phyloP scores from a whole-genome alignment of 352 stramenopile genomes.

The Albugo laibachii region DNA sequence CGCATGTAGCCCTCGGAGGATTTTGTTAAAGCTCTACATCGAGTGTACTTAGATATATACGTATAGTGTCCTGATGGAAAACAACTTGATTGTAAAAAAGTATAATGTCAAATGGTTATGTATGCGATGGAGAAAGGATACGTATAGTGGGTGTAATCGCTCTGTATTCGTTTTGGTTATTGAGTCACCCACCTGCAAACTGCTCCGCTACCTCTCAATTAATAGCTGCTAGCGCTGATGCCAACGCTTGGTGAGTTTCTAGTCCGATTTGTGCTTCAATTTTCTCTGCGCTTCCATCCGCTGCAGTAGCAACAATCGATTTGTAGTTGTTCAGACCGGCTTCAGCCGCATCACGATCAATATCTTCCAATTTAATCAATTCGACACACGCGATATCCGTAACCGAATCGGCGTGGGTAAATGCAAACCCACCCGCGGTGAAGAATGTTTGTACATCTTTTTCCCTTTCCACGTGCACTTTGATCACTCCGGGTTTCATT shows the following conservation, averaged over 20 bases:
- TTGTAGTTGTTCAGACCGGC: slow-evolving; percentile 85
- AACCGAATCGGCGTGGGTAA: slow-evolving; percentile 90
- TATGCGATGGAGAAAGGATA: too few species aligned
- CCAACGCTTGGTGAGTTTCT: slow-evolving; percentile 88
- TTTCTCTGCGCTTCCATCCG: slow-evolving; percentile 77
- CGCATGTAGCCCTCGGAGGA: too few species aligned
- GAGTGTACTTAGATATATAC: too few species aligned
- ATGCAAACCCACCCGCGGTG: slow-evolving; percentile 90
- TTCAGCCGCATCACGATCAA: slow-evolving; percentile 81
- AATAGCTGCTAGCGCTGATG: slow-evolving; percentile 49
- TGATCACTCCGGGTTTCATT: slow-evolving; percentile 92
- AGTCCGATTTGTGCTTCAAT: slow-evolving; percentile 91
- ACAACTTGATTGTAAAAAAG: too few species aligned
- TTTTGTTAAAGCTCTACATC: too few species aligned
- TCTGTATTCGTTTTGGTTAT: too few species aligned
- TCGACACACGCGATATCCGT: slow-evolving; percentile 96
- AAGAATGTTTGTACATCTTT: slow-evolving; percentile 93
- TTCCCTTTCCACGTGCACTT: slow-evolving; percentile 67
- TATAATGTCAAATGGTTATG: too few species aligned
- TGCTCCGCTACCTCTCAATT: background rate
- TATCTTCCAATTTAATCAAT: slow-evolving; percentile 92
- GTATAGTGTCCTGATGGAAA: too few species aligned
- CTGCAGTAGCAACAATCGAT: slow-evolving; percentile 45
- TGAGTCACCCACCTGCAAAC: too few species aligned
- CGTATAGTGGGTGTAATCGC: too few species aligned